These are phyloP conservation scores for Prunus armeniaca DNA, from an alignment of 306 rosid species.

Conservation along the genomic window DNA sequence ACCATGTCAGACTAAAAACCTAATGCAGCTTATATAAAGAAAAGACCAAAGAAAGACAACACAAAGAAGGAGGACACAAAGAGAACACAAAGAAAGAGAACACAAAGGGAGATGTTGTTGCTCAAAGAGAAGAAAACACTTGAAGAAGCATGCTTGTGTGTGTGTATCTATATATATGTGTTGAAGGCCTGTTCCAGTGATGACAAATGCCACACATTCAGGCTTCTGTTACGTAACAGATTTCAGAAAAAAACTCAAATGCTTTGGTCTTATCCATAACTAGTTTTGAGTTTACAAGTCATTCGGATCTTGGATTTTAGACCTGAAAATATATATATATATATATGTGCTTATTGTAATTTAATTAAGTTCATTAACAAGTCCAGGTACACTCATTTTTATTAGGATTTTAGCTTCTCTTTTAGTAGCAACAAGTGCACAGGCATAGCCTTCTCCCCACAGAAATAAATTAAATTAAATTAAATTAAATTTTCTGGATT, in stretches of 20 bases:
- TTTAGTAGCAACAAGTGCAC: not conserved
- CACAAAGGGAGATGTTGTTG: not conserved
- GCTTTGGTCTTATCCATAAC: not conserved
- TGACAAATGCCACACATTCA: not conserved
- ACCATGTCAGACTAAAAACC: not conserved
- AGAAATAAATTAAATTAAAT: too few relatives aligned
- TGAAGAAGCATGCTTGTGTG: not conserved
- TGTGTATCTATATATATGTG: too few relatives aligned
- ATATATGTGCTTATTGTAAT: not conserved
- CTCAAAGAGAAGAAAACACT: not conserved
- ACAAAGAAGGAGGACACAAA: not conserved
- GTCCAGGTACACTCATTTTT: not conserved
- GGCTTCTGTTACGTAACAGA: conserved; percentile 1
- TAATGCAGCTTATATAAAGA: not conserved
- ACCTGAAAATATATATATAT: not conserved
- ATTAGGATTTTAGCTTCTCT: not conserved
- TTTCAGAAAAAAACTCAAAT: not conserved
- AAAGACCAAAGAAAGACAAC: not conserved
- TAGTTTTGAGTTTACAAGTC: not conserved
- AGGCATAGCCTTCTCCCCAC: too few relatives aligned
- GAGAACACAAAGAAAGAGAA: not conserved
- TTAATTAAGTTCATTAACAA: not conserved
- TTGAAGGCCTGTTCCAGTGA: not conserved
- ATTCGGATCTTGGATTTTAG: conserved; percentile 2
- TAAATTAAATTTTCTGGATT: too few relatives aligned